These are phyloP conservation scores for Xerocomus spinulosus DNA, from an alignment of 768 basidiomycete species.

Conservation along the genomic window DNA sequence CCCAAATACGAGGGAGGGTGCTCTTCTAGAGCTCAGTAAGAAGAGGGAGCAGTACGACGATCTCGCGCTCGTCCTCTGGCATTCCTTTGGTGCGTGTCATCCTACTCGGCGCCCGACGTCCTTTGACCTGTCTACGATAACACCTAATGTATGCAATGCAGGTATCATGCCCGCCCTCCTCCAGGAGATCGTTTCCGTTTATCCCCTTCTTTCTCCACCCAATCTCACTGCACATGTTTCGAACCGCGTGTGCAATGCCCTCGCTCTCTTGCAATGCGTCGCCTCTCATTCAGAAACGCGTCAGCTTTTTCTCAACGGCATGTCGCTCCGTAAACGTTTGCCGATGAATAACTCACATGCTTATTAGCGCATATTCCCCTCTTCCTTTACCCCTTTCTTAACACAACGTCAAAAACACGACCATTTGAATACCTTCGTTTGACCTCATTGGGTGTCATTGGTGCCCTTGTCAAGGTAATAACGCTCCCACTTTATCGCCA, in stretches of 20 bases:
- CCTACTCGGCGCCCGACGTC: not conserved
- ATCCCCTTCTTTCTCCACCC: slow-evolving; percentile 91
- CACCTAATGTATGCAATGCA: slow-evolving; percentile 27
- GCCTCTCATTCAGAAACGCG: slow-evolving; percentile 96
- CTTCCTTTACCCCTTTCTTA: slow-evolving; percentile 93
- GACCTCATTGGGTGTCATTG: slow-evolving; percentile 98
- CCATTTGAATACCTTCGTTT: slow-evolving; percentile 99
- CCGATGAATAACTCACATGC: no score
- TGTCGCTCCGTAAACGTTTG: slow-evolving; percentile 10
- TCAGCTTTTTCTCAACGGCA: slow-evolving; percentile 91
- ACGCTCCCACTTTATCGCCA: not conserved
- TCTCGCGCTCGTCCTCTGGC: slow-evolving; percentile 95
- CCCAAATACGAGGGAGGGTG: slow-evolving; percentile 77
- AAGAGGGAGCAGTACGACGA: slow-evolving; percentile 99
- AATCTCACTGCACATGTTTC: slow-evolving; percentile 96
- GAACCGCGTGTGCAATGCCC: slow-evolving; percentile 97
- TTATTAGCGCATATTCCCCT: slow-evolving; percentile 97
- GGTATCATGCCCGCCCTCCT: slow-evolving; percentile 97
- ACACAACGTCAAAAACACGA: slow-evolving; percentile 98
- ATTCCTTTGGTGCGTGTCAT: slow-evolving; percentile 77
- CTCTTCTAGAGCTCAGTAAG: slow-evolving; percentile 94
- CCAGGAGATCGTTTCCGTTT: slow-evolving; percentile 97
- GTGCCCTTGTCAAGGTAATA: slow-evolving; percentile 92
- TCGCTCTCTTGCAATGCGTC: slow-evolving; percentile 96
- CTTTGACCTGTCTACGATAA: not conserved